A percentile compares a stretch with the other conserved stretches of the same genome.
phyloP scores from a whole-genome alignment of 306 rosid species.

The Luffa acutangula region DNA sequence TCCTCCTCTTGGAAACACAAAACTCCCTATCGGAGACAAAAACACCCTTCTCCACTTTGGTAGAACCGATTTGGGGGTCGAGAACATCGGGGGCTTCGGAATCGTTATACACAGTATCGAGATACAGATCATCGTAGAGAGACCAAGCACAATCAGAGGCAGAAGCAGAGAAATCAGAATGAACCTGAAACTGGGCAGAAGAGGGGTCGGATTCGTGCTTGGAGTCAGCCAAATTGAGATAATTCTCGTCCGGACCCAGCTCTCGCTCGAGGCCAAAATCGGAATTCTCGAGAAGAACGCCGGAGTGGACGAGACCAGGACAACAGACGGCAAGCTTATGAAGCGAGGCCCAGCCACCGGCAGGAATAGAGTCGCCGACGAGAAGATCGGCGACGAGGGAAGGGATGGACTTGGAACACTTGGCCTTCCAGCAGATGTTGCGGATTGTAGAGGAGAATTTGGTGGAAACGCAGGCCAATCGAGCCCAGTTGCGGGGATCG shows the following conservation, averaged over 20 bases:
- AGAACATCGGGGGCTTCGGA: slow-evolving; percentile 24
- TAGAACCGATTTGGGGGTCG: not conserved
- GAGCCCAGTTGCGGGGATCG: slow-evolving; percentile 83
- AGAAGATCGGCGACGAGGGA: slow-evolving; percentile 45
- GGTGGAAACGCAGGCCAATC: slow-evolving; percentile 66
- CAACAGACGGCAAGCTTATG: slow-evolving; percentile 77
- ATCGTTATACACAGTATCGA: slow-evolving; percentile 43
- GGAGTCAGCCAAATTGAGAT: not conserved
- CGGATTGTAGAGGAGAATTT: slow-evolving; percentile 50
- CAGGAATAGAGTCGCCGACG: slow-evolving; percentile 14
- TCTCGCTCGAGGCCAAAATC: slow-evolving; percentile 75
- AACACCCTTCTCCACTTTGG: slow-evolving; percentile 22
- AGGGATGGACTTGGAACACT: slow-evolving; percentile 40
- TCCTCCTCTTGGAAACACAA: slow-evolving; percentile 30
- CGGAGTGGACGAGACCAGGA: slow-evolving; percentile 76
- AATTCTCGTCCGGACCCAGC: slow-evolving; percentile 44
- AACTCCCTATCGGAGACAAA: slow-evolving; percentile 8
- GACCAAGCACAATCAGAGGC: slow-evolving; percentile 57
- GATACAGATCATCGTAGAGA: slow-evolving; percentile 65
- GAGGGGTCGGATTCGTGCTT: not conserved
- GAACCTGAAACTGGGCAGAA: not conserved
- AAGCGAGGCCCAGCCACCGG: slow-evolving; percentile 50
- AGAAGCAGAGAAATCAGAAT: slow-evolving; percentile 8
- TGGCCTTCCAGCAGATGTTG: slow-evolving; percentile 48
- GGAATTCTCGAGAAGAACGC: slow-evolving; percentile 61